These are phyloP conservation scores for Verbena officinalis DNA, from an alignment of 257 asterid species.

Conservation along the genomic window DNA sequence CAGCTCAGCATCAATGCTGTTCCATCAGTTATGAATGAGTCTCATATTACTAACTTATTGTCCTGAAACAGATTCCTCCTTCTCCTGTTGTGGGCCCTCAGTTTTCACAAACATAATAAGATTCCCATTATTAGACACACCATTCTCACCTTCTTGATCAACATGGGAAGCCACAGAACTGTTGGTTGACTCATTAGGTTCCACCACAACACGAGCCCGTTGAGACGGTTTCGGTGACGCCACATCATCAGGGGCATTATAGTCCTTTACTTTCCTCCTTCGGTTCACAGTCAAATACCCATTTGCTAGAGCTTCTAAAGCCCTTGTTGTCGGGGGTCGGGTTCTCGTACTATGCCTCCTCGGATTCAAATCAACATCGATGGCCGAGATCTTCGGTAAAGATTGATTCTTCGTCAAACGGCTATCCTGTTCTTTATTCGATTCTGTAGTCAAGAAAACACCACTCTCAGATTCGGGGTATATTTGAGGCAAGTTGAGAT, in stretches of 20 bases:
- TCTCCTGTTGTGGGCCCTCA: conserved; percentile 31
- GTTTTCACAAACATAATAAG: conserved; percentile 16
- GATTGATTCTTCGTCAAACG: not conserved
- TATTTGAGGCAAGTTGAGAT: conserved; percentile 60
- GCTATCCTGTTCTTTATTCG: conserved; percentile 34
- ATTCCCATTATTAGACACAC: conserved; percentile 24
- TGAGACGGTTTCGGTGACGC: conserved; percentile 36
- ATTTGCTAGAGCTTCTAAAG: conserved; percentile 55
- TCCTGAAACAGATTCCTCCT: conserved; percentile 23
- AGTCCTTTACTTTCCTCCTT: conserved; percentile 40
- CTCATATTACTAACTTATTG: conserved; percentile 1
- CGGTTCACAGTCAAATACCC: conserved; percentile 50
- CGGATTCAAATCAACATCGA: conserved; percentile 21
- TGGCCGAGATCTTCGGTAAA: conserved; percentile 26
- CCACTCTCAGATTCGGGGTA: conserved; percentile 44
- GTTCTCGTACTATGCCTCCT: conserved; percentile 55
- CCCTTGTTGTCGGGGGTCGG: conserved; percentile 55
- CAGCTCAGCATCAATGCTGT: not conserved
- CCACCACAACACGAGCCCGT: conserved; percentile 33
- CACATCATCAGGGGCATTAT: conserved; percentile 26
- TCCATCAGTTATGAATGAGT: too few species aligned
- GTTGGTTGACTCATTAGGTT: conserved; percentile 30
- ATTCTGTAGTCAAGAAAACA: conserved; percentile 23
- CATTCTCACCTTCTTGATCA: conserved; percentile 34
- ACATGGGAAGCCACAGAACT: conserved; percentile 25